Percentiles rank a stretch among this genome's conserved stretches.
phyloP scores from a whole-genome alignment of 352 stramenopile genomes.

The Globisporangium polare region DNA sequence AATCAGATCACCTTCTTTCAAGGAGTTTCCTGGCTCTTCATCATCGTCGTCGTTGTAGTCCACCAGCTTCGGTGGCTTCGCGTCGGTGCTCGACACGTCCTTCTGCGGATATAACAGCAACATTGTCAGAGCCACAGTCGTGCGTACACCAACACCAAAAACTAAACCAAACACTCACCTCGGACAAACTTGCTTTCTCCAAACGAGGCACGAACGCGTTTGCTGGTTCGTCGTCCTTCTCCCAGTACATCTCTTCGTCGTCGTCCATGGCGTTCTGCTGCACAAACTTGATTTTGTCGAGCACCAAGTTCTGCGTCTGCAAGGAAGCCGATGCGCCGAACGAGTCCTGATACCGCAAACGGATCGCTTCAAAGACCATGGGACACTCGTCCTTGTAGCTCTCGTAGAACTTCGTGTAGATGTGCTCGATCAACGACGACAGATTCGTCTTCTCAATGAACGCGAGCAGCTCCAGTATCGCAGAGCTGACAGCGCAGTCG shows the following conservation, averaged over 20 bases:
- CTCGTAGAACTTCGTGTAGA: conserved; percentile 78
- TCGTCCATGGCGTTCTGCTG: conserved; percentile 52
- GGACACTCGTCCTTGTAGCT: conserved; percentile 66
- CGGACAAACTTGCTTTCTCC: conserved; percentile 37
- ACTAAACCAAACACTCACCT: conserved; percentile 27
- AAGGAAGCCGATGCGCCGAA: conserved; percentile 26
- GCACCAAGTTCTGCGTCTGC: conserved; percentile 17
- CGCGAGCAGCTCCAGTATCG: conserved; percentile 67
- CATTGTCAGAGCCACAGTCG: neutral
- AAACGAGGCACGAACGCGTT: conserved; percentile 31
- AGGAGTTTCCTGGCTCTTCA: conserved; percentile 27
- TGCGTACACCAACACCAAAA: neutral
- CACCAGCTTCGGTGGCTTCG: conserved; percentile 54
- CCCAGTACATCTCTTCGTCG: conserved; percentile 78
- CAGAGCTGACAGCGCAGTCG: conserved; percentile 57
- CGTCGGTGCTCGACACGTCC: conserved; percentile 37
- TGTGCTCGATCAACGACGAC: conserved; percentile 66
- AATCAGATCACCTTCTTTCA: conserved; percentile 34
- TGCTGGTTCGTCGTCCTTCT: conserved; percentile 55
- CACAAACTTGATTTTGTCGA: conserved; percentile 51
- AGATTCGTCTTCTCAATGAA: conserved; percentile 80
- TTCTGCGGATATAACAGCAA: conserved; percentile 22
- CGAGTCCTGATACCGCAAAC: conserved; percentile 47
- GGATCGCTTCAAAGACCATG: conserved; percentile 71
- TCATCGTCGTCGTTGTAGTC: conserved; percentile 74